phyloP scores from a whole-genome alignment of 2,329 filamentous ascomycete species.

The Meredithiella fracta region DNA sequence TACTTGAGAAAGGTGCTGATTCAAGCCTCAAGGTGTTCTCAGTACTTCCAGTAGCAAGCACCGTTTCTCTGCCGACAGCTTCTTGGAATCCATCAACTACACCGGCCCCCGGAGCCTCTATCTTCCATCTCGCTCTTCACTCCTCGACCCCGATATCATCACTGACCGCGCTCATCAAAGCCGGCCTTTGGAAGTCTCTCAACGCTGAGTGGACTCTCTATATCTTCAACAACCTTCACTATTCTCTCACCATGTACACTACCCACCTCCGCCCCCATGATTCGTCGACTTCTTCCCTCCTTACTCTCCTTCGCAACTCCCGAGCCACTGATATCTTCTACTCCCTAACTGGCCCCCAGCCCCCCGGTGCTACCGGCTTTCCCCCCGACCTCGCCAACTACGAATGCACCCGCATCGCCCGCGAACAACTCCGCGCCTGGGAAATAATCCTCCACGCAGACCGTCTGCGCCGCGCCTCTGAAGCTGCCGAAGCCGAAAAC shows the following conservation, averaged over 20 bases:
- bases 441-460: slow-evolving; percentile 31
- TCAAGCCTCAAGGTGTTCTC: neutral
- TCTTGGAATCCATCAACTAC: neutral
- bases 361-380: slow-evolving; percentile 34
- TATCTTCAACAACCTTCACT: slow-evolving; percentile 35
- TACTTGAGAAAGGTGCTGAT: slow-evolving; percentile 23
- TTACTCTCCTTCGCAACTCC: slow-evolving; percentile 34
- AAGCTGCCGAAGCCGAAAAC: slow-evolving; percentile 35
- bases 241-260: slow-evolving; percentile 50
- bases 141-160: slow-evolving; percentile 37
- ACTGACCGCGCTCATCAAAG: slow-evolving; percentile 42
- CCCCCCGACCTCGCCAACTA: slow-evolving; percentile 32
- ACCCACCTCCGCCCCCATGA: slow-evolving; percentile 24
- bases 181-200: slow-evolving; percentile 46
- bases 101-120: slow-evolving; percentile 27
- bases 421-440: slow-evolving; percentile 29
- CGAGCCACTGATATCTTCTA: slow-evolving; percentile 38
- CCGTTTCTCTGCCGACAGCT: slow-evolving; percentile 22
- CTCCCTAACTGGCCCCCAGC: slow-evolving; percentile 36
- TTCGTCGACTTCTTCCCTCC: slow-evolving; percentile 20
- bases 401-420: slow-evolving; percentile 34
- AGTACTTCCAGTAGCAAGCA: neutral
- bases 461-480: slow-evolving; percentile 30
- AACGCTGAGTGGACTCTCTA: slow-evolving; percentile 44
- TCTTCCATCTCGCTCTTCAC: slow-evolving; percentile 42